Evolutionary conservation across 2,329 filamentous ascomycete genomes (phyloP), one percentile per base, ranked within the genome.

Genomic region (Fusarium dlaminii): DNA sequence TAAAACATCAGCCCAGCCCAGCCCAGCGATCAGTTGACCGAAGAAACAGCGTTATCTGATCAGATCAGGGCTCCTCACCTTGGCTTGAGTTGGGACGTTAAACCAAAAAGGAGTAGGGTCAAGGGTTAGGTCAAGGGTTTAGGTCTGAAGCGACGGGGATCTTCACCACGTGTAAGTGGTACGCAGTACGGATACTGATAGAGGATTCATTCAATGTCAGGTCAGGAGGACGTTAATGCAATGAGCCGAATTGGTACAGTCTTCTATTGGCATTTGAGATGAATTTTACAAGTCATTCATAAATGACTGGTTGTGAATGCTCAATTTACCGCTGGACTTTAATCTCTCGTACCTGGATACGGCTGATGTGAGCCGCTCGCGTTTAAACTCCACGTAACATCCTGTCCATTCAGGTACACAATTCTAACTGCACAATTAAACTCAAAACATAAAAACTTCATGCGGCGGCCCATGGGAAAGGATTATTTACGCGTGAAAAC

Each of bases 161-260:
- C 65, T 45, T 65, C 55, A 74, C 71, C 71, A 74, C 68, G 72
- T 74, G 71, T 69, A 72, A 72, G 66, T 57, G 63, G 48, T 40
- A 39, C 69, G 59, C 48, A 32, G 30, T 32, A 39, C 63, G 43
- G 45, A 32, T 15, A 11, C 30, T 24, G 22, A 32, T 39, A 54
- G 60, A 62, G 61, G 36, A 65, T 32, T 66, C 29, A 32, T 54
- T 39, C 29, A 37, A 46, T 37, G 32, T n/a, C n/a, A 36, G 51
- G 51, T 10, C n/a, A 55, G 65, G 43, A 55, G 65, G 43, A 59
- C 56, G 18, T 29, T 29, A 40, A 52, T 65, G 58, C 18, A 57
- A 54, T 62, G n/a, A 29, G 29, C 20, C 39, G 37, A 30, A 27
- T 42, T 43, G 20, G 24, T 68, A 29, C 11, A 27, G 29, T 29